Base-by-base conservation (phyloP, 768 basidiomycete genomes). In the Leucocoprinus sp. region DNA sequence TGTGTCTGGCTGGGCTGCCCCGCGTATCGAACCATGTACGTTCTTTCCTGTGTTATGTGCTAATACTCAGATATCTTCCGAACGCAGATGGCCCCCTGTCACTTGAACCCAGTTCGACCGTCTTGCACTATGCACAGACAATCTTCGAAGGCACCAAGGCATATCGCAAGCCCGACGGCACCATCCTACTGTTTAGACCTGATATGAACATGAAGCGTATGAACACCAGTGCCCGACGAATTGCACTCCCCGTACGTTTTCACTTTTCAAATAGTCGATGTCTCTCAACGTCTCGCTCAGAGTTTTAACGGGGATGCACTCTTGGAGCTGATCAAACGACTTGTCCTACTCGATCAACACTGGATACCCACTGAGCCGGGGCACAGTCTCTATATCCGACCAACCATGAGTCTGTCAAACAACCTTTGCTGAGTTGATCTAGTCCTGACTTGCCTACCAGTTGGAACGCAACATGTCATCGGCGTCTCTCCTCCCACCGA, bases 131-230 rank as follows among this genome's bases (percentile, higher is more conserved):
- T 65, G 92, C 92, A 0, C 90, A 92, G 55, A 77, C 84, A 37
- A 70, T 84, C 37, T 95, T 98, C 58, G 93, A 98, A 61, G 90
- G 93, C 14, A 79, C 96, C 78, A 97, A 97, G 61, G 93, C 93
- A 1, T 97, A 95, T 67, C 72, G 82, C 38, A 78, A 82, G 52
- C 63, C 75, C 28, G 65, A 75, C 38, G 92, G 84, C 27, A 79
- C 74, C 21, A 78, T 93, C 17, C 78, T 84, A 14, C 65, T 97
- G 53, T 97, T 97, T 74, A 72, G 93, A 36, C 95, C 93, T 2
- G 90, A 96, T 64, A 89, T 90, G 88, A 96, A 97, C 67, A 95
- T 97, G 92, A 82, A 81, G 57, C 81, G 93, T 21, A 93, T 98
- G 92, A 91, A 90, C 66, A 75, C 53, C 37, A 89, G 84, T 56